A percentile compares a stretch with the other conserved stretches of the same genome.
phyloP scores from a whole-genome alignment of 345 rosid species.

The Streptanthus diversifolius region DNA sequence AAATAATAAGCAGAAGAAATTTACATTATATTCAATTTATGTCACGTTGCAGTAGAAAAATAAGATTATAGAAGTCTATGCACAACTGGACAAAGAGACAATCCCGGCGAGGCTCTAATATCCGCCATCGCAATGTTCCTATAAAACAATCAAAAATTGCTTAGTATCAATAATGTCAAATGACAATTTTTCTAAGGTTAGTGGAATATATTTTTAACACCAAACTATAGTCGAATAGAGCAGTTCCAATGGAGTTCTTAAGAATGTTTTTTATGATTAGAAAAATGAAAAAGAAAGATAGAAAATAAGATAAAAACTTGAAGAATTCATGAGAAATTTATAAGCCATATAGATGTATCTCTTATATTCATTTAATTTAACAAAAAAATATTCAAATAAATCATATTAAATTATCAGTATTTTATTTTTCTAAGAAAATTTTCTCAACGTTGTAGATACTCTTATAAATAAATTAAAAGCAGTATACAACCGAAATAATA shows the following conservation, averaged over 20 bases:
- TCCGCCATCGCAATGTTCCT: conserved; percentile 20
- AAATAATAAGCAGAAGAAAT: not conserved
- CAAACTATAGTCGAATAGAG: not conserved
- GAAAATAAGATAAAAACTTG: too few species aligned
- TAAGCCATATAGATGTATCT: too few species aligned
- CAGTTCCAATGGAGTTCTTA: too few species aligned
- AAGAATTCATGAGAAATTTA: too few species aligned
- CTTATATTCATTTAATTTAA: too few species aligned
- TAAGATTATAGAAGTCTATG: not conserved
- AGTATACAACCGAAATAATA: not conserved
- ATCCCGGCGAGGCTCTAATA: conserved; percentile 2
- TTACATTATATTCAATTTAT: conserved; percentile 13
- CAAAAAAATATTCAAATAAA: too few species aligned
- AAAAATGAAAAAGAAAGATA: too few species aligned
- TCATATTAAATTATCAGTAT: too few species aligned
- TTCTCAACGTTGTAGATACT: too few species aligned
- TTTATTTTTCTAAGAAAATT: too few species aligned
- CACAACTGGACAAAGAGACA: conserved; percentile 17
- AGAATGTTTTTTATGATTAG: too few species aligned
- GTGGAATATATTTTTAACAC: not conserved
- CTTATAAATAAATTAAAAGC: not conserved
- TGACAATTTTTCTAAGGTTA: not conserved
- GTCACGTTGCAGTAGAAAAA: not conserved
- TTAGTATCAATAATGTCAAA: not conserved
- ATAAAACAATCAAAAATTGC: not conserved